Evolutionary conservation across 257 asterid genomes (phyloP).

Genomic region (Phtheirospermum japonicum): DNA sequence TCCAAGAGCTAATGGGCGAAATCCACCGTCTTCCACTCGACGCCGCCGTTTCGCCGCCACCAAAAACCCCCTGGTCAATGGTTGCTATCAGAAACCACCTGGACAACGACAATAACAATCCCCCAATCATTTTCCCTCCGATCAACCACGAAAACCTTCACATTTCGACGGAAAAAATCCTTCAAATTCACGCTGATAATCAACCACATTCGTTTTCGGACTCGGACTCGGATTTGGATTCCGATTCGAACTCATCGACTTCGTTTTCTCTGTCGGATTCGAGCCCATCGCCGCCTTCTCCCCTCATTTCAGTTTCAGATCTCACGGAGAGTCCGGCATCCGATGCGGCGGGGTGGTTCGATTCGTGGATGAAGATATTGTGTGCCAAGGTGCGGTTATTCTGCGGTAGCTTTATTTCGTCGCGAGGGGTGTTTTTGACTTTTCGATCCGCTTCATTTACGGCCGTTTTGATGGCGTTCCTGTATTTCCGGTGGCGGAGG

Average conservation of each 20-base stretch:
- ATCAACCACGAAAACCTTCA: slow-evolving; percentile 64
- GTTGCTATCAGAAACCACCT: slow-evolving; percentile 43
- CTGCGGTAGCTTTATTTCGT: slow-evolving; percentile 21
- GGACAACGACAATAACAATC: slow-evolving; percentile 16
- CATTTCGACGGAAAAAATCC: slow-evolving; percentile 46
- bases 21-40: slow-evolving; percentile 13
- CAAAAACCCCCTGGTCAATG: slow-evolving; percentile 40
- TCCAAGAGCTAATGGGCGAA: slow-evolving; percentile 21
- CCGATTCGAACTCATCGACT: slow-evolving; percentile 39
- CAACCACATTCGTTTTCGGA: slow-evolving; percentile 24
- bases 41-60: slow-evolving; percentile 30
- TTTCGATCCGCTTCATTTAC: slow-evolving; percentile 31
- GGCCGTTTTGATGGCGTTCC: slow-evolving; percentile 30
- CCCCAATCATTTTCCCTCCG: slow-evolving; percentile 54
- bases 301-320: slow-evolving; percentile 9
- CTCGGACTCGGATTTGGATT: slow-evolving; percentile 27
- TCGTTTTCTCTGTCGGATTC: slow-evolving; percentile 41
- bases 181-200: slow-evolving; percentile 24
- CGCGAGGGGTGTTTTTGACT: slow-evolving; percentile 28
- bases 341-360: slow-evolving; percentile 21
- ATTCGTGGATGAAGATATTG: slow-evolving; percentile 36
- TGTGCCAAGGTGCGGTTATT: slow-evolving; percentile 28
- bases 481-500: slow-evolving; percentile 41
- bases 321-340: slow-evolving; percentile 15
- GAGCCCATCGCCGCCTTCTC: slow-evolving; percentile 29